Percentiles rank a stretch among this genome's conserved stretches.
Evolutionary conservation across 2,329 filamentous ascomycete genomes (phyloP).

Genomic region (Fusarium coicis): DNA sequence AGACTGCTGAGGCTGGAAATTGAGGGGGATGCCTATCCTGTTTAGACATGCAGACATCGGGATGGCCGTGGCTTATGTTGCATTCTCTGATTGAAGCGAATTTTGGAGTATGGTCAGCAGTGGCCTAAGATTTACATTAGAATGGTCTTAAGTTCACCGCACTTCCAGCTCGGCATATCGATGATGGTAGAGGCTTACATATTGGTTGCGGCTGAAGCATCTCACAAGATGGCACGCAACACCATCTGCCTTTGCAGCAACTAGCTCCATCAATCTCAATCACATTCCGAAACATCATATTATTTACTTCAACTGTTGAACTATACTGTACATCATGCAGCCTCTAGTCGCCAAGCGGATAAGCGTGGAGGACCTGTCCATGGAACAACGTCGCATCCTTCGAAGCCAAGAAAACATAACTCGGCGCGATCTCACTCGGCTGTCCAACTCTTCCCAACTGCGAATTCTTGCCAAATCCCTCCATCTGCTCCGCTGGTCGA

Average conservation of each 20-base stretch:
- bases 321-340: too few relatives aligned
- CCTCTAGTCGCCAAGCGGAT: conserved; percentile 52
- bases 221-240: accelerated
- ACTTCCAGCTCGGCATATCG: not conserved
- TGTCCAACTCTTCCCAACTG: conserved; percentile 54
- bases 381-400: conserved; percentile 54
- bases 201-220: not conserved
- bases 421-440: conserved; percentile 57
- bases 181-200: not conserved
- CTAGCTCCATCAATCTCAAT: not conserved
- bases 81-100: not conserved
- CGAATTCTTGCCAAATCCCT: conserved; percentile 53
- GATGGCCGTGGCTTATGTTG: not conserved
- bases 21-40: too few relatives aligned
- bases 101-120: not conserved
- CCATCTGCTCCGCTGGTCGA: conserved; percentile 57
- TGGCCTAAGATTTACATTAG: too few relatives aligned
- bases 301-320: not conserved
- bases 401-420: conserved; percentile 53
- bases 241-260: accelerated
- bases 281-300: not conserved
- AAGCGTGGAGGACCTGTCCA: conserved; percentile 54
- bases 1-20: not conserved
- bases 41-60: not conserved
- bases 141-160: not conserved